These are phyloP conservation scores for Hansenula anomala DNA, from an alignment of 1,139 yeast species.

Conservation along the genomic window DNA sequence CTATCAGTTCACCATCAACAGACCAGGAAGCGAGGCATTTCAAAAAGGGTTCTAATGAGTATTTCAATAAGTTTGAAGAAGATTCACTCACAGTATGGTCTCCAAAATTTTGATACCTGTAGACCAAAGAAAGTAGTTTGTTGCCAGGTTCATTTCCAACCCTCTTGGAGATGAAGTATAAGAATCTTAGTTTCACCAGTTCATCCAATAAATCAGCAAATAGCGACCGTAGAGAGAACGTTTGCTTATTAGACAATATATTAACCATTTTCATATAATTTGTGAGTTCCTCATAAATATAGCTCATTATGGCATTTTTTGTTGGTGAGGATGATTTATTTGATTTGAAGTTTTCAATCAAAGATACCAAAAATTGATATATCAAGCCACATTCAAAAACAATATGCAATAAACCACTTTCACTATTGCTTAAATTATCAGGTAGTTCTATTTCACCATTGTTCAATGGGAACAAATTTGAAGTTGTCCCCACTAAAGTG, in stretches of 20 bases:
- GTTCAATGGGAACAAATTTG: slow-evolving; percentile 51
- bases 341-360: slow-evolving; percentile 29
- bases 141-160: slow-evolving; percentile 42
- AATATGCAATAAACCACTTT: slow-evolving; percentile 50
- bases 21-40: slow-evolving; percentile 66
- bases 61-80: slow-evolving; percentile 41
- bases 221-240: slow-evolving; percentile 33
- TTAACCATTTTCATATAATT: slow-evolving; percentile 55
- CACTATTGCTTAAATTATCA: slow-evolving; percentile 47
- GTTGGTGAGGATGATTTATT: slow-evolving; percentile 42
- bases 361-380: slow-evolving; percentile 40
- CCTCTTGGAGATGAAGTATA: slow-evolving; percentile 38
- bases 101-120: slow-evolving; percentile 55
- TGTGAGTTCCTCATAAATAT: slow-evolving; percentile 47
- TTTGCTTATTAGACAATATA: slow-evolving; percentile 35
- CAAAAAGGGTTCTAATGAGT: slow-evolving; percentile 56
- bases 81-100: slow-evolving; percentile 46
- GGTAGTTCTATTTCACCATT: slow-evolving; percentile 42
- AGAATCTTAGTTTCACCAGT: slow-evolving; percentile 51
- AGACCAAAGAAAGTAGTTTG: slow-evolving; percentile 50
- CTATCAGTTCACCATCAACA: slow-evolving; percentile 56
- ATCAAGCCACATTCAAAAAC: slow-evolving; percentile 73
- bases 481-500: slow-evolving; percentile 69
- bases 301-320: slow-evolving; percentile 59
- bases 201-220: slow-evolving; percentile 46